Evolutionary conservation across 116 monocot species (phyloP).

Genomic region (Cymodocea nodosa): DNA sequence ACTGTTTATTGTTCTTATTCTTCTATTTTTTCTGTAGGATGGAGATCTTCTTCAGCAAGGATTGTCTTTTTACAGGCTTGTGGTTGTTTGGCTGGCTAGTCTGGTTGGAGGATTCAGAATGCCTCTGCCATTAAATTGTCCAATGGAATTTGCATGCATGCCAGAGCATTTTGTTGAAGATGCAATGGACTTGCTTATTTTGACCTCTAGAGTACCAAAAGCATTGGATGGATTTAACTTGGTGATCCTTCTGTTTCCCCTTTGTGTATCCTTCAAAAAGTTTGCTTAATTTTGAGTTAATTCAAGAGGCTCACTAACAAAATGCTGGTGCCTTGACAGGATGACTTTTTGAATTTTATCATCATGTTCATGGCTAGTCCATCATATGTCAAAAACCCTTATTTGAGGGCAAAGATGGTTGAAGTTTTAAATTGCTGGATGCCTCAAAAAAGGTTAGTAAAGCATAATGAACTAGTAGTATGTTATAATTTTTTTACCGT

Average conservation of each 20-base stretch:
- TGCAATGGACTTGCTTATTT: conserved; percentile 83
- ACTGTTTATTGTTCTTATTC: neutral
- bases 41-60: conserved; percentile 78
- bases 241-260: conserved; percentile 29
- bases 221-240: conserved; percentile 69
- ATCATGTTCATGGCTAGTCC: conserved; percentile 99
- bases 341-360: conserved; percentile 95
- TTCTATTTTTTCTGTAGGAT: conserved; percentile 35
- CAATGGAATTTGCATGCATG: conserved; percentile 88
- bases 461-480: neutral
- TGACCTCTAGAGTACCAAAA: conserved; percentile 77
- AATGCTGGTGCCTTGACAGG: conserved; percentile 28
- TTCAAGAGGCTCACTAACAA: neutral
- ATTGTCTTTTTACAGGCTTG: conserved; percentile 82
- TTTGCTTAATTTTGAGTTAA: neutral
- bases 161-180: conserved; percentile 97
- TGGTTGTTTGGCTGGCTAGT: conserved; percentile 63
- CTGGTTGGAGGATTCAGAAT: conserved; percentile 91
- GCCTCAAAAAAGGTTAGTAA: conserved; percentile 62
- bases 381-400: conserved; percentile 83
- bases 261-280: neutral
- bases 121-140: conserved; percentile 78
- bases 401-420: conserved; percentile 96
- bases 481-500: neutral
- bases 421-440: conserved; percentile 98